Evolutionary conservation across 2,329 filamentous ascomycete genomes (phyloP).

Genomic region (Aspergillus proliferans): DNA sequence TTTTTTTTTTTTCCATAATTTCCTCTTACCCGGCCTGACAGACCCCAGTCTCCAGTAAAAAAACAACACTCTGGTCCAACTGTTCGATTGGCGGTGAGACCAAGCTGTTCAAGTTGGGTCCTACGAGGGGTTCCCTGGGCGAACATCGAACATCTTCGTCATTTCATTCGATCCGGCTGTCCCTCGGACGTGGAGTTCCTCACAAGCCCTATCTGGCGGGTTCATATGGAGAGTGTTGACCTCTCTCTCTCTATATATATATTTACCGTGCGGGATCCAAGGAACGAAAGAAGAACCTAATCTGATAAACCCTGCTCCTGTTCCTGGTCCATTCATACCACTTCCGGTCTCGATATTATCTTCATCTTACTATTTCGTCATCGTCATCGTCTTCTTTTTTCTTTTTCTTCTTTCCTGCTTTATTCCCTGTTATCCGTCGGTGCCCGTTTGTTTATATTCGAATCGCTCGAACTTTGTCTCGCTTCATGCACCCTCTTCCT

Average conservation of each 20-base stretch:
- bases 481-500: slow-evolving; percentile 28
- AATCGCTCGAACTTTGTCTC: slow-evolving; percentile 2
- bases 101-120: slow-evolving; percentile 1
- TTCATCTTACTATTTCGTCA: background rate
- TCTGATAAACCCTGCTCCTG: background rate
- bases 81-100: slow-evolving; percentile 6
- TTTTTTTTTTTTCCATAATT: background rate
- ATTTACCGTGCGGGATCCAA: background rate
- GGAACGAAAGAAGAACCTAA: background rate
- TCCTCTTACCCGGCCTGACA: background rate
- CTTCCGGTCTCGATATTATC: background rate
- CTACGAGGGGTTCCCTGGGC: background rate
- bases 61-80: background rate
- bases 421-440: background rate
- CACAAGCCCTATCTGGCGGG: background rate
- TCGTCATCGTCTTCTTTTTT: background rate
- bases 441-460: too few relatives aligned
- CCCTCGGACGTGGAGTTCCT: background rate
- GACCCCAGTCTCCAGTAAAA: background rate
- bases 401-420: background rate
- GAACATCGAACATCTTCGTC: background rate
- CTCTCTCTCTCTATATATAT: background rate
- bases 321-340: background rate
- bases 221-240: background rate
- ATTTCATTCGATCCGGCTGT: background rate